Base-by-base conservation (phyloP, 1,284 basidiomycete genomes). In the Ganoderma leucocontextum region DNA sequence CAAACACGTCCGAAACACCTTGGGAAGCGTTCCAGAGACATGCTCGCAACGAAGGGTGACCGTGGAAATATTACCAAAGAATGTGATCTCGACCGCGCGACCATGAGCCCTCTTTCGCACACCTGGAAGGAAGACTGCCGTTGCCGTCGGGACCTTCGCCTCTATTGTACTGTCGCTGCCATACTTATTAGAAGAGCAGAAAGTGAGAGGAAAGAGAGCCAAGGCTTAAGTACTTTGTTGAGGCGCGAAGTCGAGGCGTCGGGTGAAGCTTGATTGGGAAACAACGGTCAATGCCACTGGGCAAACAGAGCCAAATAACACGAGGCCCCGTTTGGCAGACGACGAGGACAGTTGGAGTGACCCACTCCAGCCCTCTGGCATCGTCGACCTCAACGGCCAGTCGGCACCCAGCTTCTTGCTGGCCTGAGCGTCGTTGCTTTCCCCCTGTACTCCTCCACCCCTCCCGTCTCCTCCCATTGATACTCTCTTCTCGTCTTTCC, bases 301-400 rank as follows among this genome's bases (percentile, higher is more conserved):
- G 17, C 68, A 75, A 72, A 74, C 38, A 74, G 25, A 29, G 61
- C 9, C 69, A 75, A 75, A 73, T 68, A 73, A 72, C 73, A 74
- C 73, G 75, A 74, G 75, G 72, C 68, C 71, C 73, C 72, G 70
- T 65, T 55, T 63, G 71, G 69, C 57, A 39, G 67, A 60, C 71
- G 67, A 69, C 64, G 71, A 70, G 67, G 62, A 64, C 42, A 63
- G 36, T 65, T 57, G 36, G 67, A 63, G 58, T 67, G 62, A 60
- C 67, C 55, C 67, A 66, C 71, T 72, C 69, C 65, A 69, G 65
- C 71, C 69, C 62, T 69, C 71, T 72, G 71, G 71, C 71, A 69
- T 72, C 71, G 73, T 73, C 75, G 76, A 76, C 72, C 76, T 72
- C 69, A 72, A 73, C 73, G 72, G 73, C 74, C 73, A 74, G 73